Percentiles rank a stretch among this genome's conserved stretches.
These are phyloP conservation scores for Besnoitia besnoiti DNA, from an alignment of 169 alveolate species.

Conservation along the genomic window DNA sequence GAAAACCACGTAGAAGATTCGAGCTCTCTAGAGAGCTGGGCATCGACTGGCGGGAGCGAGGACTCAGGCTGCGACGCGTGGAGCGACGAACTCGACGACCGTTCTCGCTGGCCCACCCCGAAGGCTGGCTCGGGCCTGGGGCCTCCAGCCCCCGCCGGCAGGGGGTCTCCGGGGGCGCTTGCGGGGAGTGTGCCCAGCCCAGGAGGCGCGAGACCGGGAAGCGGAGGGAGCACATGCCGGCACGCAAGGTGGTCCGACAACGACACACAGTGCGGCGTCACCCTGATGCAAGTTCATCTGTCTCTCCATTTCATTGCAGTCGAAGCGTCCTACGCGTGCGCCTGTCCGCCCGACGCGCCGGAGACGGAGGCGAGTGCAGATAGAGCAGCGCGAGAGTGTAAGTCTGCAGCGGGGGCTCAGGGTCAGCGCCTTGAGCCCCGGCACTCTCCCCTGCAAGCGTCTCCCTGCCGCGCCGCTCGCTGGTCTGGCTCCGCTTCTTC, in stretches of 20 bases:
- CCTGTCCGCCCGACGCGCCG: not conserved
- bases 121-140: too few relatives aligned
- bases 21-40: too few relatives aligned
- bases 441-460: not conserved
- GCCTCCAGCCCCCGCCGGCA: too few relatives aligned
- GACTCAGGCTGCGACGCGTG: too few relatives aligned
- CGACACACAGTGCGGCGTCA: not conserved
- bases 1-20: too few relatives aligned
- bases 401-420: too few relatives aligned
- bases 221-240: not conserved
- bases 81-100: too few relatives aligned
- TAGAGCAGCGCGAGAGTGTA: not conserved
- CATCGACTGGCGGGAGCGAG: too few relatives aligned
- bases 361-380: not conserved
- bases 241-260: not conserved
- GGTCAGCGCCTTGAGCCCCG: not conserved
- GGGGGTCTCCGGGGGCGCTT: not conserved
- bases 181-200: not conserved
- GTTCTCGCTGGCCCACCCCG: too few relatives aligned
- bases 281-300: not conserved
- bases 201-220: not conserved
- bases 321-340: not conserved
- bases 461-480: not conserved
- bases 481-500: not conserved
- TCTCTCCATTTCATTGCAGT: slow-evolving; percentile 15